These are phyloP conservation scores for Neonothopanus nambi DNA, from an alignment of 1,284 basidiomycete species.

Conservation along the genomic window DNA sequence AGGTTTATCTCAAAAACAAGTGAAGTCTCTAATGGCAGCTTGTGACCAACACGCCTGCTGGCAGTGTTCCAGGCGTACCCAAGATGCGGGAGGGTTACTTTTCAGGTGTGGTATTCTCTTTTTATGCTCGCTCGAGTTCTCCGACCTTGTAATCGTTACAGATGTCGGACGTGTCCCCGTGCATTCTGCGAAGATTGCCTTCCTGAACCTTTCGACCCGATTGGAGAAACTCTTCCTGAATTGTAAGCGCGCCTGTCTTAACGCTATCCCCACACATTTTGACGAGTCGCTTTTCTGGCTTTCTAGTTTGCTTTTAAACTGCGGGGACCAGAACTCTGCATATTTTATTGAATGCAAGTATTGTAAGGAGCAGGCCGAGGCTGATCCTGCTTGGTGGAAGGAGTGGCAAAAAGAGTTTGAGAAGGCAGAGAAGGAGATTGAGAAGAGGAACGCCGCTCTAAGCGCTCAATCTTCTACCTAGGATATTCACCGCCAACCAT, in stretches of 20 bases:
- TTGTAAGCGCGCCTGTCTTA: constrained; percentile 39
- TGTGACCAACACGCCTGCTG: constrained; percentile 56
- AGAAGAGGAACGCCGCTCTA: background rate
- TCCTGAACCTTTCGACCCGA: constrained; percentile 46
- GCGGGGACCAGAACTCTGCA: constrained; percentile 30
- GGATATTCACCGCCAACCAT: too few species aligned
- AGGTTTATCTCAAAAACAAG: constrained; percentile 32
- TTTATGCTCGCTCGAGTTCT: background rate
- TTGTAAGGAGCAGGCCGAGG: constrained; percentile 36
- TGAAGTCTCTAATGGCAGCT: constrained; percentile 26
- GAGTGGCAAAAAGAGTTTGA: constrained; percentile 41
- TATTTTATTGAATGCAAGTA: constrained; percentile 52
- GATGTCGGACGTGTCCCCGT: constrained; percentile 58
- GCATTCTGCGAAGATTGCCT: constrained; percentile 66
- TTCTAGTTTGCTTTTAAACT: constrained; percentile 42
- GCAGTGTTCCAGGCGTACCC: constrained; percentile 40
- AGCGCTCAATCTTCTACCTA: too few species aligned
- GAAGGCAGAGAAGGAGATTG: constrained; percentile 20
- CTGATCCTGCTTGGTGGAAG: constrained; percentile 30
- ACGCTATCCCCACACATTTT: background rate
- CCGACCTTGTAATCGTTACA: constrained; percentile 23
- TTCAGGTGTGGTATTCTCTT: constrained; percentile 38
- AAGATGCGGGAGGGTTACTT: constrained; percentile 50
- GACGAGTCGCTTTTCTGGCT: background rate
- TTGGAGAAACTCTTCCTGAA: constrained; percentile 58